Evolutionary conservation across 208 protist genomes (phyloP), one percentile per base, ranked within the genome.

Genomic region (Trypanosoma vivax): DNA sequence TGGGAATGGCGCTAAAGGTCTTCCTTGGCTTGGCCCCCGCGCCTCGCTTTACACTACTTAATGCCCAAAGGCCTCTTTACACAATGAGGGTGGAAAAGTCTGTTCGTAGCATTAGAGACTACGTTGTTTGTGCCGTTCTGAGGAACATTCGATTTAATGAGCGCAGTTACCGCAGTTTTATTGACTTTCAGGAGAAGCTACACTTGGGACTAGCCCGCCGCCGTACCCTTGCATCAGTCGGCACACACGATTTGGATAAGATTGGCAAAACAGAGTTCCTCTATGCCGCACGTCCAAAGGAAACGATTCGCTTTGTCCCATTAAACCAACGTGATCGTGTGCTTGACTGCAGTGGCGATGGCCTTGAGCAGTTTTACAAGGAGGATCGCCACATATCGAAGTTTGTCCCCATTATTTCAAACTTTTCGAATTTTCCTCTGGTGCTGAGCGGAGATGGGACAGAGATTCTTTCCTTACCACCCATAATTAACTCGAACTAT

Each of bases 211-310:
- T 99, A 42, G 96, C 96, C 49, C 76, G 96, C 24, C 89, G 97
- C 48, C 87, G 98, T 54, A 95, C 85, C 3, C 73, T 99, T 0
- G 98, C 98, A 23, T 98, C 98, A 21, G 99, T 99, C 66, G 98
- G 98, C 52, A 99, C 98, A 11, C 98, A 99, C 71, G 98, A 99
- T 78, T 72, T 99, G 30, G 93, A 98, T 61, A 99, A 92, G 27
- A 79, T 99, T 33, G 43, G 73, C 27, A 19, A 77, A 59, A 96
- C 96, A 61, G 34, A 62, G 5, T 99, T 98, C 56, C 52, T 96
- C 33, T 97, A 97, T 31, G 61, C 60, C 1, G 37, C 70, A 31
- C 65, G 63, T 9, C 65, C 77, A 14, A 94, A 94, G 38, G 71
- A 88, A 41, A 67, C 92, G 2, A 98, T 99, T 58, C 53, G 70